Base-by-base conservation (phyloP, 2,329 filamentous ascomycete species). In the Clarireedia hainanense region DNA sequence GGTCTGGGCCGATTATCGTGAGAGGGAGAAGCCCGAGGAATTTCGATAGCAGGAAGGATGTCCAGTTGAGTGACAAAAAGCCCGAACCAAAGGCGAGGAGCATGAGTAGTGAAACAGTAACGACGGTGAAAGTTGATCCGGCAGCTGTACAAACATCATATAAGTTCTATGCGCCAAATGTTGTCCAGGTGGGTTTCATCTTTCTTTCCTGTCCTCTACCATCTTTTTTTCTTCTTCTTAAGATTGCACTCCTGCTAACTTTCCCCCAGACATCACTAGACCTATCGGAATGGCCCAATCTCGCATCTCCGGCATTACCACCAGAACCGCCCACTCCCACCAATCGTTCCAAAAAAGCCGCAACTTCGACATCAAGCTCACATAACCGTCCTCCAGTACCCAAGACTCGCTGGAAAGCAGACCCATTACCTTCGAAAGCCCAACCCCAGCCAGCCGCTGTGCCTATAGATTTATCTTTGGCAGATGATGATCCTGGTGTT, bases 1-100 rank as follows among this genome's bases (percentile, higher is more conserved):
- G 88, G 63, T 96, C 91, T 1, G 90, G 90, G 0, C 88, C 92
- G n/a, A 90, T 97, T 56, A 96, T 97, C 63, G 92, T 97, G 37
- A 86, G 92, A 56, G 92, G 92, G 36, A 83, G 92, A 57, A 96
- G 91, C 68, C 92, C 92, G 0, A 80, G 92, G 55, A 97, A 97
- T 67, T 97, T 97, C 69, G 91, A 96, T 67, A 91, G 88, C 53
- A 81, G 89, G 57, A 95, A 94, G 68, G 90, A 95, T 66, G 81
- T 92, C 51, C 88, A 89, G 1, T 74, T 95, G 50, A 67, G 56
- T 57, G 67, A 69, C 55, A 63, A 58, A 56, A 69, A 67, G 49
- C 20, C 60, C 5, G 68, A 69, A 24, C 47, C 60, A 4, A 68
- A 68, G 51, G 54, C 59, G 43, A 64, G 61, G 52, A 62, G 61